These are phyloP conservation scores for Xylaria digitata DNA, from an alignment of 2,329 filamentous ascomycete genomes.

Conservation along the genomic window DNA sequence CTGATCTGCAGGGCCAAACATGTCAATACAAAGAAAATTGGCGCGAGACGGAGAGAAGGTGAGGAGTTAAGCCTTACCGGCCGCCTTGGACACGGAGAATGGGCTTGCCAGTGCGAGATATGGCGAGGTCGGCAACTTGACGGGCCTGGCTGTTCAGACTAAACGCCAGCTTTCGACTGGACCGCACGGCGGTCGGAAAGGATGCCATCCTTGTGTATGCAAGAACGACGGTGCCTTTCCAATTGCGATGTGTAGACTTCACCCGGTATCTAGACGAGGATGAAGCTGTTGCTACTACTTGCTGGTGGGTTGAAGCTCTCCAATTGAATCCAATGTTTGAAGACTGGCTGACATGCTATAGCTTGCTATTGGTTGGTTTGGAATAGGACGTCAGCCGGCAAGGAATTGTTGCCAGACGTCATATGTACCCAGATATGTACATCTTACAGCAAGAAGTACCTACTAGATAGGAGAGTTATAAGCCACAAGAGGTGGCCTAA, in stretches of 20 bases:
- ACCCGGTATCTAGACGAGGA: conserved; percentile 35
- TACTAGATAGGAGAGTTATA: no score
- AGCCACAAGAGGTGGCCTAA: not conserved
- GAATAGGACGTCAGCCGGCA: conserved; percentile 19
- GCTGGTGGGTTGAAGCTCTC: conserved; percentile 45
- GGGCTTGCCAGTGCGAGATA: conserved; percentile 95
- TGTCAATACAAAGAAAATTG: conserved; percentile 43
- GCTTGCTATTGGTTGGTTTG: conserved; percentile 35
- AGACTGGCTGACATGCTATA: conserved; percentile 39
- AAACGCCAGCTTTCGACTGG: conserved; percentile 60
- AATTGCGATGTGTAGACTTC: conserved; percentile 43
- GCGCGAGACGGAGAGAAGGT: not conserved
- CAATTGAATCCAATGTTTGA: conserved; percentile 23
- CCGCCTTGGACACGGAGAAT: conserved; percentile 90
- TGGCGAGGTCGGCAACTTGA: conserved; percentile 82
- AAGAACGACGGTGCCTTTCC: conserved; percentile 49
- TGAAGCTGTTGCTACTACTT: conserved; percentile 32
- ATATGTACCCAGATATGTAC: no score
- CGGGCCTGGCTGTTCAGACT: conserved; percentile 61
- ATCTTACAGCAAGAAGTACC: no score
- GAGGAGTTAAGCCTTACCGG: conserved; percentile 68
- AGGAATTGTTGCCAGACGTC: conserved; percentile 7
- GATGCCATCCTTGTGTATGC: conserved; percentile 63
- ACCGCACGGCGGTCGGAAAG: conserved; percentile 67
- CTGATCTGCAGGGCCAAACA: conserved; percentile 67